These are phyloP conservation scores for Phytophthora crassamura DNA, from an alignment of 352 stramenopile genomes.

Conservation along the genomic window DNA sequence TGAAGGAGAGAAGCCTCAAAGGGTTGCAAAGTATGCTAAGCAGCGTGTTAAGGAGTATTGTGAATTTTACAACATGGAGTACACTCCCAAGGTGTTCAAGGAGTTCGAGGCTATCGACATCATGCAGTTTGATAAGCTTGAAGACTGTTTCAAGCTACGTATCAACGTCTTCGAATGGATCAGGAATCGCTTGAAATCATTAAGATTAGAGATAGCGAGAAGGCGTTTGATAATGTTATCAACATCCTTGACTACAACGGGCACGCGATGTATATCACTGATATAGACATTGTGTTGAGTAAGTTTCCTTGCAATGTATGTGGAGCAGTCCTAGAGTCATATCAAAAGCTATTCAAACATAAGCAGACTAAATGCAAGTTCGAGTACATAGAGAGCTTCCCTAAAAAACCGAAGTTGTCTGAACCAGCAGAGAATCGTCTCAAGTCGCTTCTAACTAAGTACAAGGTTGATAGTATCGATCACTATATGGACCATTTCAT, in stretches of 20 bases:
- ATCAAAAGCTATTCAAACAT: not conserved
- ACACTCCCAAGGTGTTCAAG: not conserved
- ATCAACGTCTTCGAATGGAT: slow-evolving; percentile 21
- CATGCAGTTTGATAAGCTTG: slow-evolving; percentile 18
- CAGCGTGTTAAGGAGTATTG: not conserved
- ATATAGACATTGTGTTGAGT: not conserved
- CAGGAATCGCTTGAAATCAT: not conserved
- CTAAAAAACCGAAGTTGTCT: not conserved
- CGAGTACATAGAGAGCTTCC: not conserved
- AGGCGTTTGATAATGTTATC: not conserved
- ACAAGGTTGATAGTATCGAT: slow-evolving; percentile 3
- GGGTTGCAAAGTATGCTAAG: not conserved
- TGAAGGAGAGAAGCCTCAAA: no score
- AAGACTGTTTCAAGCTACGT: slow-evolving; percentile 16
- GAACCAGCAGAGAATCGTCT: not conserved
- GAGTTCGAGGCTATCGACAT: slow-evolving; percentile 21
- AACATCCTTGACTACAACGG: no score
- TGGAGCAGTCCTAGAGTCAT: no score
- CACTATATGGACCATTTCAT: slow-evolving; percentile 32
- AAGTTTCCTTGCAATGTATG: not conserved
- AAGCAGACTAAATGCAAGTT: not conserved
- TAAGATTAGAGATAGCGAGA: not conserved
- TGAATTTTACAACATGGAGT: no score
- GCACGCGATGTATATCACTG: not conserved
- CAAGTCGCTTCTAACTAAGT: no score